Evolutionary conservation across 208 protist species (phyloP).

Genomic region (Wallacemonas sp.): DNA sequence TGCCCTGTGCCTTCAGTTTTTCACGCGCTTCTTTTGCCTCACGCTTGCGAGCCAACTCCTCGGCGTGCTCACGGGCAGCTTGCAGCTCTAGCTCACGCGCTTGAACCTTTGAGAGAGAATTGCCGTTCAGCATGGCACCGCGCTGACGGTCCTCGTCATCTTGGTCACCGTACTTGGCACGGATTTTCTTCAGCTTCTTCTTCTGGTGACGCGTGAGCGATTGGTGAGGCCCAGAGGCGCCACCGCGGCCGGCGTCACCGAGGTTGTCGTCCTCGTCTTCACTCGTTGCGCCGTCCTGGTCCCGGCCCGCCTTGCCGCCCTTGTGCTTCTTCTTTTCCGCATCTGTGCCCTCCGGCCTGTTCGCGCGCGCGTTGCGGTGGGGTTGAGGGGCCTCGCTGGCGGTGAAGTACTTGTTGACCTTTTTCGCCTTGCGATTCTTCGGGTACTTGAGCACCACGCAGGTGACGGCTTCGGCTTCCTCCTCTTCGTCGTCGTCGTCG

Average conservation of each 20-base stretch:
- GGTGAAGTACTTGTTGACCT: constrained; percentile 6
- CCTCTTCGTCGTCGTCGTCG: neutral
- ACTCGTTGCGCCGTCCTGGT: neutral
- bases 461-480: neutral
- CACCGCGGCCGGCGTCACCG: neutral
- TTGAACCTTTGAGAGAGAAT: constrained; percentile 57
- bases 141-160: constrained; percentile 66
- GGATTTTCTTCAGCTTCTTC: constrained; percentile 76
- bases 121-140: constrained; percentile 68
- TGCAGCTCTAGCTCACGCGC: constrained; percentile 19
- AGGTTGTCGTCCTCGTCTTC: neutral
- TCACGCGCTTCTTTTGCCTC: constrained; percentile 11
- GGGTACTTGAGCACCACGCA: neutral
- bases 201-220: constrained; percentile 55
- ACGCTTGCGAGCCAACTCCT: constrained; percentile 4
- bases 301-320: neutral
- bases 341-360: neutral
- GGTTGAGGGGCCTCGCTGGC: neutral
- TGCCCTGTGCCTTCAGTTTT: neutral
- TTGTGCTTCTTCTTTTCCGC: neutral
- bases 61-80: constrained; percentile 14
- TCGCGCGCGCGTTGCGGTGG: constrained; percentile 14
- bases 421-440: neutral
- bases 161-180: constrained; percentile 78
- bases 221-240: constrained; percentile 6